Base-by-base conservation (phyloP, 176 grass and related monocot genomes). In the Lolium rigidum region DNA sequence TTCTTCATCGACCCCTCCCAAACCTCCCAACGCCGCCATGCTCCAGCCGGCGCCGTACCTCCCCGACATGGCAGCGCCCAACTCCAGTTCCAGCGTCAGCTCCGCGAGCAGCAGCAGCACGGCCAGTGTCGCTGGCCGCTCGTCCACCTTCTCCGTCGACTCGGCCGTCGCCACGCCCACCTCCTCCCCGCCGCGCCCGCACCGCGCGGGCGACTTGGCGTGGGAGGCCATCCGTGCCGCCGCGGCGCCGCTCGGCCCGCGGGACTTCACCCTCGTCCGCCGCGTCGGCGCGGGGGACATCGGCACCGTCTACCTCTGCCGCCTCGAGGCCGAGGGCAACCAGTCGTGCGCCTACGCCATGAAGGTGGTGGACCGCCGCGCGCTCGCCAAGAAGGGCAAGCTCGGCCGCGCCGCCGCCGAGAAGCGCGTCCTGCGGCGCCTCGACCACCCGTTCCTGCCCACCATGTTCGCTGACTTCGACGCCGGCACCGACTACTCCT, bases 391-490 rank as follows among this genome's bases (percentile, higher is more conserved):
- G 90, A 99, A 99, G 84, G 93, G 93, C 58, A 99, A 99, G 86
- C 90, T 96, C 35, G 92, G 91, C 56, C 91, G 94, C 49, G 94
- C 97, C 9, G 84, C 84, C 10, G 90, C 97, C 17, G 97, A 99
- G 88, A 95, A 96, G 86, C 86, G 92, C 71, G 93, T 99, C 48
- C 88, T 99, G 31, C 87, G 91, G 7, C 67, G 93, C 22, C 90
- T 99, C 6, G 94, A 99, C 87, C 93, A 99, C 87, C 97, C 97
- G 10, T 99, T 99, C 76, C 64, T 96, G 3, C 97, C 97, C 16
- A 92, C 93, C 41, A 90, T 99, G 78, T 99, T 94, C 78, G 94
- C 97, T 0, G 94, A 99, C 70, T 99, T 99, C 88, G 97, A 96
- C 51, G 94, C 97, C 6, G 78, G 90, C 1, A 74, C 86, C 1